Base-by-base conservation (phyloP, 2,329 filamentous ascomycete species). In the Lithohypha guttulata region DNA sequence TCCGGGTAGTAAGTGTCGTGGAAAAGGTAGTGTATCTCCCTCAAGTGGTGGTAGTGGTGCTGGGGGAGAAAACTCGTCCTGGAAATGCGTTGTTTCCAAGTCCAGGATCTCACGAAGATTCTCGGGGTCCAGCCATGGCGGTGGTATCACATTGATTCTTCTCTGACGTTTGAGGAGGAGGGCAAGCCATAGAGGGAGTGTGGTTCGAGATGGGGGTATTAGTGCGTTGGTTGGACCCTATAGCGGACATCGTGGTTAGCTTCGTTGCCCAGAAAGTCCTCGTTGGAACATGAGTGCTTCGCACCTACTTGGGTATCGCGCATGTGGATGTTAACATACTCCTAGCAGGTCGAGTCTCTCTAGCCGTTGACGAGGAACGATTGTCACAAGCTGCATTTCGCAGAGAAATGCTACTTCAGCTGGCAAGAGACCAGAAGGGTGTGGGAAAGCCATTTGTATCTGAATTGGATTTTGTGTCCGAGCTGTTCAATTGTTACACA, bases 341-440 rank as follows among this genome's bases (percentile, higher is more conserved):
- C 81, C 79, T 40, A 98, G 74, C 46, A 98, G 73, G 52, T 84
- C 72, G 47, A 98, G 81, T 51, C 76, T 77, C 50, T 95, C 86
- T 38, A 98, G 77, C 48, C 83, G 76, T 60, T 96, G 87, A 39
- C 91, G 83, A 23, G 91, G 91, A 34, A 96, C 77, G 15, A 98
- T 75, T 0, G 87, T 95, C 41, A 98, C 82, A 54, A 85, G 75
- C 65, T 96, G 89, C 86, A 95, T 96, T 66, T 98, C 91, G 61
- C 87, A 94, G 19, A 96, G 68, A 56, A 96, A 98, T 35, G 86
- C 83, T 31, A 93, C 82, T 65, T 98, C 91, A 48, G 83, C 71
- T 43, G 91, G 85, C 52, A 83, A 81, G 30, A 95, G 72, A 60
- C 80, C 74, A 47, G 71, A 66, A 26, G 72, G 71, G 28, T 78